Evolutionary conservation across 306 rosid species (phyloP).

Genomic region (Arachis stenosperma): DNA sequence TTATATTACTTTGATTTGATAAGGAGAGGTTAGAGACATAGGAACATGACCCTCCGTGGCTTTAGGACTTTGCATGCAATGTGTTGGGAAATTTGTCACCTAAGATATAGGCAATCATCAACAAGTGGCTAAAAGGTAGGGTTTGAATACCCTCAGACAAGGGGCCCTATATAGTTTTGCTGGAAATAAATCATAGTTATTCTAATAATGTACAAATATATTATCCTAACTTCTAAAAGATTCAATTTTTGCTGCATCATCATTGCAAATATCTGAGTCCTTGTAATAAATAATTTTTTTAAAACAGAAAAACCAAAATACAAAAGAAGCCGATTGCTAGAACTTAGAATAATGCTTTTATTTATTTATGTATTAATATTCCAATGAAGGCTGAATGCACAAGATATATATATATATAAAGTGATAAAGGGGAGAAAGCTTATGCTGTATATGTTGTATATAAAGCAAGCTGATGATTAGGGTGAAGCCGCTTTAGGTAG

Average conservation of each 20-base stretch:
- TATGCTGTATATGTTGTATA: constrained; percentile 16
- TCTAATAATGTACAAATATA: too few species aligned
- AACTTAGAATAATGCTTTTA: too few species aligned
- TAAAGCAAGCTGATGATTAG: constrained; percentile 42
- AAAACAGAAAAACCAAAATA: too few species aligned
- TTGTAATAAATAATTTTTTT: too few species aligned
- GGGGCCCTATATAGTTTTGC: constrained; percentile 8
- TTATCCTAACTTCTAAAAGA: too few species aligned
- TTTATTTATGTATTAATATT: constrained; percentile 30
- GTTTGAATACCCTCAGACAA: background rate
- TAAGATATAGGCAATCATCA: constrained; percentile 1
- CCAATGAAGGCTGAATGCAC: constrained; percentile 32
- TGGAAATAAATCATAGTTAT: too few species aligned
- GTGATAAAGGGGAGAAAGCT: constrained; percentile 13
- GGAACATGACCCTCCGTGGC: constrained; percentile 37
- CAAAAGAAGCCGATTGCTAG: too few species aligned
- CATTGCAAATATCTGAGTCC: too few species aligned
- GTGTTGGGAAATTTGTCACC: constrained; percentile 29
- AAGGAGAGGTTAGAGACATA: constrained; percentile 31
- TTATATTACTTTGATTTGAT: constrained; percentile 1
- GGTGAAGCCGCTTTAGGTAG: constrained; percentile 38
- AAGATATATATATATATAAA: background rate
- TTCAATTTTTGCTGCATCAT: too few species aligned
- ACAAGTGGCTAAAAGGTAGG: constrained; percentile 12
- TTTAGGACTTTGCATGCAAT: constrained; percentile 39